Evolutionary conservation across 2,329 filamentous ascomycete genomes (phyloP), one percentile per base, ranked within the genome.

Genomic region (Aspergillus sclerotialis): DNA sequence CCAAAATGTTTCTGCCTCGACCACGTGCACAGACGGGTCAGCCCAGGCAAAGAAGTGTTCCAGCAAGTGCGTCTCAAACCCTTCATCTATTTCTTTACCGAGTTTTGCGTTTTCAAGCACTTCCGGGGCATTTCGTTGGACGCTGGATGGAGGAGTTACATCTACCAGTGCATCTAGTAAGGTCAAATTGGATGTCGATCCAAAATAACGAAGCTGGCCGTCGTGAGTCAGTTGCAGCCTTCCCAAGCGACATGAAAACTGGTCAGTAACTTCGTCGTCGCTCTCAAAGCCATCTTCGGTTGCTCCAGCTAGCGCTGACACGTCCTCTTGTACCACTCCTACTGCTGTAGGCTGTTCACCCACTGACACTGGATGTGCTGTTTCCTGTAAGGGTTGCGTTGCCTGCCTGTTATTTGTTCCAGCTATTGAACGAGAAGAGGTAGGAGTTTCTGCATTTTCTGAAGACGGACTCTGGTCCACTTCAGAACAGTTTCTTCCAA

Each of bases 11-110:
- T 35, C 28, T 2, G 29, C 32, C 10, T 28, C 29, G 4, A 38
- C 28, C 8, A 17, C 32, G 30, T 38, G 36, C 23, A 38, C 13
- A 11, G 28, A 28, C 5, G 36, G 36, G 21, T 38, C 36, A n/a
- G 35, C 28, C 36, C 36, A 38, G 10, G 36, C 24, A 10, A 38
- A 38, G 16, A 30, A 38, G 5, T 35, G 28, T 7, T 38, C 23
- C 4, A 37, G 26, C 9, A 37, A 26, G n/a, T 37, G 35, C 18
- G 21, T 17, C 19, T 37, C 35, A 15, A 37, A 37, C 2, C 26
- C 7, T 14, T 33, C 35, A 14, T 37, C 35, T 3, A 33, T 14
- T 1, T 28, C n/a, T 1, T 10, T 21, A 10, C 14, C 26, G 5
- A 37, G 30, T 10, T 24, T 16, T 11, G 35, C 26, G 12, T 29